phyloP scores from a whole-genome alignment of 1,284 basidiomycete genomes.

The Cutaneotrichosporon arboriforme region DNA sequence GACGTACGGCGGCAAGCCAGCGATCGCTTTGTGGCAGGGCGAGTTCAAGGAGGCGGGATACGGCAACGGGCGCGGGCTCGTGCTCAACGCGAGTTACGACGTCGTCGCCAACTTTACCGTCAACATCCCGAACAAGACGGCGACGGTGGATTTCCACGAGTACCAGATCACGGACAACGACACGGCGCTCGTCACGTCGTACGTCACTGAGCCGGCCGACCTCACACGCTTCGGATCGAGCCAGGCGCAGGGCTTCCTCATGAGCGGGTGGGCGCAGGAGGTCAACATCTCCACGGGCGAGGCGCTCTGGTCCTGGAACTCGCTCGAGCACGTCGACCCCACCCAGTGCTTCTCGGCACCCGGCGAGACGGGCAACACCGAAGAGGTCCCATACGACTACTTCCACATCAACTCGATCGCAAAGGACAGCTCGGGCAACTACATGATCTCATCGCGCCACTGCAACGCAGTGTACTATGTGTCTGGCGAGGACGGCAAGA shows the following conservation, averaged over 20 bases:
- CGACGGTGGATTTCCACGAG: conserved; percentile 28
- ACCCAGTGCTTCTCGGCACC: conserved; percentile 23
- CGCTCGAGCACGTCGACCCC: conserved; percentile 32
- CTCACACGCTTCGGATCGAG: conserved; percentile 19
- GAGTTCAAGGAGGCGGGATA: conserved; percentile 24
- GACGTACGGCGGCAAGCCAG: conserved; percentile 22
- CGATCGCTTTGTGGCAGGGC: conserved; percentile 33
- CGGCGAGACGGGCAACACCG: conserved; percentile 17
- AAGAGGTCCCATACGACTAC: conserved; percentile 25
- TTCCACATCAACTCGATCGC: conserved; percentile 41
- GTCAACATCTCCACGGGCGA: conserved; percentile 34
- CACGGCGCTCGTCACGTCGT: conserved; percentile 36
- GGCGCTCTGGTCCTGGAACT: conserved; percentile 33
- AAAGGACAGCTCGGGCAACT: conserved; percentile 38
- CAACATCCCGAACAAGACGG: conserved; percentile 5
- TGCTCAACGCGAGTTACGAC: conserved; percentile 30
- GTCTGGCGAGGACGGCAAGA: conserved; percentile 21
- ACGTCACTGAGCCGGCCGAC: conserved; percentile 23
- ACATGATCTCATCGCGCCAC: conserved; percentile 38
- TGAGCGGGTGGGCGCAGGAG: conserved; percentile 34
- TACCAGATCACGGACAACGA: conserved; percentile 33
- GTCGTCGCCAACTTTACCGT: conserved; percentile 21
- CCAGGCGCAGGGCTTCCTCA: conserved; percentile 26
- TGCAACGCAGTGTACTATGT: conserved; percentile 38
- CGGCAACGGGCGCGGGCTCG: conserved; percentile 21